Conservation (phyloP, 305 asterid genomes). For the Solanum aculeatissimum region DNA sequence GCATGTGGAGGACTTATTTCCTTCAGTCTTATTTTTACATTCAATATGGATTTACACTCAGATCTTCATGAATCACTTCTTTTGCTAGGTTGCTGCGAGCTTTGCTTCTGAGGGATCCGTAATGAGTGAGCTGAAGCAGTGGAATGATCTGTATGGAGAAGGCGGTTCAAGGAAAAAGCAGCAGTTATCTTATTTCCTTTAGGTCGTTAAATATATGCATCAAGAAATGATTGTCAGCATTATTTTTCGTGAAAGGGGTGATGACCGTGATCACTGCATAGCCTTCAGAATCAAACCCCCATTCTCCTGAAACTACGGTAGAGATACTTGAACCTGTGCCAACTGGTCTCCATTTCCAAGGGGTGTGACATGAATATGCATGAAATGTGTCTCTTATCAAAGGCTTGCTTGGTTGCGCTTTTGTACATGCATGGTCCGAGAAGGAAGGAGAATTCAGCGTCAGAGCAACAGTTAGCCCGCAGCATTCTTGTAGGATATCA, state of each 20-base stretch:
- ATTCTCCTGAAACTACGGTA: not conserved
- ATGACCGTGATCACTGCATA: not conserved
- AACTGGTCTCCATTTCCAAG: not conserved
- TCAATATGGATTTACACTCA: not conserved
- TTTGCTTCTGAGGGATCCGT: slow-evolving; percentile 90
- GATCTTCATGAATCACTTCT: not conserved
- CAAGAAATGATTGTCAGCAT: slow-evolving; percentile 1
- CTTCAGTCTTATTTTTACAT: not conserved
- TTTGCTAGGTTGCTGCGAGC: slow-evolving; percentile 83
- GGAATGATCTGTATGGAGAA: slow-evolving; percentile 94
- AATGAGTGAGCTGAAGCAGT: slow-evolving; percentile 86
- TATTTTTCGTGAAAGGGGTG: not conserved
- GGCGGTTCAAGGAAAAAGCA: slow-evolving; percentile 91
- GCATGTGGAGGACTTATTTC: not conserved
- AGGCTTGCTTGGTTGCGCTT: slow-evolving; percentile 1
- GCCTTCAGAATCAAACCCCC: not conserved
- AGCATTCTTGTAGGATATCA: not conserved
- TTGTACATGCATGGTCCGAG: not conserved
- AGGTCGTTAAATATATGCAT: slow-evolving; percentile 7
- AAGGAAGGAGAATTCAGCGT: not conserved
- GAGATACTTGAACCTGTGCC: not conserved
- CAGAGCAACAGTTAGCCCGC: not conserved
- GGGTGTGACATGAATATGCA: not conserved
- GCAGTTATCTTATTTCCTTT: slow-evolving; percentile 78
- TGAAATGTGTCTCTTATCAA: not conserved